phyloP scores from a whole-genome alignment of 345 rosid genomes.

The Salix koriyanagi region DNA sequence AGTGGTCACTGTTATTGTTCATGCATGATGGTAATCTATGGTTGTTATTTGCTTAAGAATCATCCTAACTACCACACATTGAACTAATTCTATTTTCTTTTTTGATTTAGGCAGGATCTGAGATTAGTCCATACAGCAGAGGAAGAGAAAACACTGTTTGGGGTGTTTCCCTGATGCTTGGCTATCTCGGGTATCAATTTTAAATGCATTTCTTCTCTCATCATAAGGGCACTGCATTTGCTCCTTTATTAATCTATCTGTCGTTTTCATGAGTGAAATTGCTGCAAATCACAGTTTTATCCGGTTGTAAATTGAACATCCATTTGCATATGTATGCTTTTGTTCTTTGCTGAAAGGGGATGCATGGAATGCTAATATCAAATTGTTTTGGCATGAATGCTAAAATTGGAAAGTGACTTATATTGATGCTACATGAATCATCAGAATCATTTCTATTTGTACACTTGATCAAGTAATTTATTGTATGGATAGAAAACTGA shows the following conservation, averaged over 20 bases:
- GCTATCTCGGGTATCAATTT: slow-evolving; percentile 80
- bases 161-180: slow-evolving; percentile 87
- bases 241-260: neutral
- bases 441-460: neutral
- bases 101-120: slow-evolving; percentile 64
- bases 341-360: neutral
- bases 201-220: slow-evolving; percentile 10
- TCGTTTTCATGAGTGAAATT: neutral
- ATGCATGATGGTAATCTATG: neutral
- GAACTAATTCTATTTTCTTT: slow-evolving; percentile 17
- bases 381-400: neutral
- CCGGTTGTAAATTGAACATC: neutral
- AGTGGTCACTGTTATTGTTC: neutral
- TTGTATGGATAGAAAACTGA: neutral
- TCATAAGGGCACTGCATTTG: slow-evolving; percentile 3
- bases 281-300: neutral
- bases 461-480: neutral
- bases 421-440: neutral
- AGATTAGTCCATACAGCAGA: slow-evolving; percentile 69
- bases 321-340: neutral
- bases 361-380: neutral
- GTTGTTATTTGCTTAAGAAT: neutral
- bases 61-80: neutral
- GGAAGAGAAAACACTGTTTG: slow-evolving; percentile 93
- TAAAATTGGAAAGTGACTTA: neutral